These are phyloP conservation scores for Mycosphaerelloides madeirae DNA, from an alignment of 2,329 filamentous ascomycete species.

Conservation along the genomic window DNA sequence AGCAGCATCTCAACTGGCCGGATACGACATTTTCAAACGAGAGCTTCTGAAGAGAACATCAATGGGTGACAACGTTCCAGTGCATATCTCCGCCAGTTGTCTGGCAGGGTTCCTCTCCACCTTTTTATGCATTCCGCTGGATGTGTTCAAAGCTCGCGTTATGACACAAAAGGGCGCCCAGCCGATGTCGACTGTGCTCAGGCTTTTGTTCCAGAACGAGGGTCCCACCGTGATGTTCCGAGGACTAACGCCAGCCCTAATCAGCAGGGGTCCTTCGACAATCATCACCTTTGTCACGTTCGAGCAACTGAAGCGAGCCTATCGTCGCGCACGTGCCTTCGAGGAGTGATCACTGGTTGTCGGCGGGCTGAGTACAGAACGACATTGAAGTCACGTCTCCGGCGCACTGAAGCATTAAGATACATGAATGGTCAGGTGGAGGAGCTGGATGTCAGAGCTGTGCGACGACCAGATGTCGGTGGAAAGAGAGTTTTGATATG, in stretches of 20 bases:
- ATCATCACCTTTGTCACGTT: not conserved
- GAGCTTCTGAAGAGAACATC: slow-evolving; percentile 20
- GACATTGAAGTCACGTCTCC: no score
- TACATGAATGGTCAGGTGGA: no score
- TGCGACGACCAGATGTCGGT: no score
- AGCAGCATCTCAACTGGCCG: slow-evolving; percentile 21
- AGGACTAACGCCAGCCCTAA: slow-evolving; percentile 20
- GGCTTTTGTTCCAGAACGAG: slow-evolving; percentile 17
- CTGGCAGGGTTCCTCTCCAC: slow-evolving; percentile 23
- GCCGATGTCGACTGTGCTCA: slow-evolving; percentile 15
- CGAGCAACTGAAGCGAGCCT: no score
- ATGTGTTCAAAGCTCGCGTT: slow-evolving; percentile 22
- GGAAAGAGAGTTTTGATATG: no score
- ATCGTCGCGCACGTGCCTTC: no score
- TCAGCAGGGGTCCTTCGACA: slow-evolving; percentile 23
- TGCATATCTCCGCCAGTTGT: slow-evolving; percentile 20
- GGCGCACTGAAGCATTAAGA: no score
- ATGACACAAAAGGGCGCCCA: slow-evolving; percentile 16
- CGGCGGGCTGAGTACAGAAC: no score
- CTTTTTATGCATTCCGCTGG: slow-evolving; percentile 22
- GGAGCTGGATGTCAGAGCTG: no score
- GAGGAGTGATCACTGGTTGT: no score
- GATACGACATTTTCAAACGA: slow-evolving; percentile 23
- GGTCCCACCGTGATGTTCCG: slow-evolving; percentile 22
- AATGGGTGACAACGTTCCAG: slow-evolving; percentile 15